Evolutionary conservation across 768 basidiomycete genomes (phyloP).

Genomic region (Pleurotus eryngii): DNA sequence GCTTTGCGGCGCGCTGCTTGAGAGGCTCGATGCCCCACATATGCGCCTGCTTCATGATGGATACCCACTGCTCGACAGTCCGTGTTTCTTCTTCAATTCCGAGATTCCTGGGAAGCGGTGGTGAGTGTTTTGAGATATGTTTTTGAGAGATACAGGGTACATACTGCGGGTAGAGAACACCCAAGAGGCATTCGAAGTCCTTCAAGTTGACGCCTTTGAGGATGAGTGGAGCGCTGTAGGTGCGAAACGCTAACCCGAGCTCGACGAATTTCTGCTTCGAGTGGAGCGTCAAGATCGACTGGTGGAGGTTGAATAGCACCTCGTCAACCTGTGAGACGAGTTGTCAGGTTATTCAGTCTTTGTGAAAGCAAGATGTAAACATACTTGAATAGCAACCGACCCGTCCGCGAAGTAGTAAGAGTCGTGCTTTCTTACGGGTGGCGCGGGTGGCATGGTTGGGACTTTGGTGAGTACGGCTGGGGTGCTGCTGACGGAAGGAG

Average conservation of each 20-base stretch:
- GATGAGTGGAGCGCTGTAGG: neutral
- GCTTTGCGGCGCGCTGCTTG: neutral
- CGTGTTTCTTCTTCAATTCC: neutral
- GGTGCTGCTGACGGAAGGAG: neutral
- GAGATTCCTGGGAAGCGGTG: neutral
- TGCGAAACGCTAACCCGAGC: neutral
- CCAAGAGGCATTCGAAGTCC: neutral
- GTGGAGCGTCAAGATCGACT: neutral
- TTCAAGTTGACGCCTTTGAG: neutral
- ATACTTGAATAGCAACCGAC: neutral
- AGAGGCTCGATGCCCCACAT: neutral
- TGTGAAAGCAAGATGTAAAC: no score
- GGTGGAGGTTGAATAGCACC: slow-evolving; percentile 1
- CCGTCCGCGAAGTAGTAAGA: neutral
- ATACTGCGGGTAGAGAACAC: slow-evolving; percentile 1
- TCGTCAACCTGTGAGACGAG: neutral
- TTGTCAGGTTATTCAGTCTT: neutral
- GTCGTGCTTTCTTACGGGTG: neutral
- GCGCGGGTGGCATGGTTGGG: neutral
- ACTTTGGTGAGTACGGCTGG: neutral
- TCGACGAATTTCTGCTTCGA: neutral
- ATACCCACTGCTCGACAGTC: neutral
- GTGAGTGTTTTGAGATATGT: neutral
- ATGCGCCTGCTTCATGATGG: slow-evolving; percentile 2
- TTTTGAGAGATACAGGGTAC: neutral